phyloP scores from a whole-genome alignment of 305 asterid species.

The Fraxinus angustifolia region DNA sequence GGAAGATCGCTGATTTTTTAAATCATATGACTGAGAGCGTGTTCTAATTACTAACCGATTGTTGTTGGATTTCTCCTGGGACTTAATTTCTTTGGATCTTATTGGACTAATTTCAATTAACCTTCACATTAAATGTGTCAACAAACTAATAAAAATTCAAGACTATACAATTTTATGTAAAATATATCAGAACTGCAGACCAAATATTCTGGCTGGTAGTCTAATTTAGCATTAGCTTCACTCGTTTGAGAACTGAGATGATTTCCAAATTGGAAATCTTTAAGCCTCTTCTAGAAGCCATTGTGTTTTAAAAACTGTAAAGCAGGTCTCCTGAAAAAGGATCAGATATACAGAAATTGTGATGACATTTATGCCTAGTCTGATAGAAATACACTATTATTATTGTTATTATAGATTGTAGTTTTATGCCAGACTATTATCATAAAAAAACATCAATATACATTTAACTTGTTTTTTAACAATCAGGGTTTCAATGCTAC shows the following conservation, averaged over 20 bases:
- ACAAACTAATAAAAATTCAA: background rate
- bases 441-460: background rate
- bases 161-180: background rate
- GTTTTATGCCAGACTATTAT: background rate
- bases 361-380: background rate
- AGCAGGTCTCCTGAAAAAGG: background rate
- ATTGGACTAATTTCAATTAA: background rate
- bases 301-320: background rate
- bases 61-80: background rate
- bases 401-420: background rate
- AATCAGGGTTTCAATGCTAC: slow-evolving; percentile 86
- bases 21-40: background rate
- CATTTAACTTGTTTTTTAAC: slow-evolving; percentile 4
- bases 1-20: background rate
- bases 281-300: background rate
- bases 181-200: background rate
- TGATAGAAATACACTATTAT: background rate
- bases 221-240: background rate
- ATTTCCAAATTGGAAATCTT: background rate
- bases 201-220: background rate
- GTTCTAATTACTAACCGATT: background rate
- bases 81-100: background rate
- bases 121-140: background rate
- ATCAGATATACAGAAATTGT: background rate
- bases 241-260: background rate